A percentile compares a stretch with the other conserved stretches of the same genome.
Evolutionary conservation across 768 basidiomycete species (phyloP).

Genomic region (Naganishia onofrii): DNA sequence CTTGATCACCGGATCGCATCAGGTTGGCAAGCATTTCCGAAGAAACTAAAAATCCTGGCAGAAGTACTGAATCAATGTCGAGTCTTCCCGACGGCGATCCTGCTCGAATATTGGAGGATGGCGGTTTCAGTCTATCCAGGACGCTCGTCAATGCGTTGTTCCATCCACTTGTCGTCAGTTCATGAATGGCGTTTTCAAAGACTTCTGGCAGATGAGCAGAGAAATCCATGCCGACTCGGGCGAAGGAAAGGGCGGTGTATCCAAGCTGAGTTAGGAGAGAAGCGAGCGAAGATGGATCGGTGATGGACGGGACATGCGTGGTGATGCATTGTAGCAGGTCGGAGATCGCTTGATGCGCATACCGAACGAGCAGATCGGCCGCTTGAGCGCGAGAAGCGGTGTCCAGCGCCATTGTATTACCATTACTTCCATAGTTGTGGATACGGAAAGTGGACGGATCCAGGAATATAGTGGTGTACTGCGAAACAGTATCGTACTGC

Average conservation of each 20-base stretch:
- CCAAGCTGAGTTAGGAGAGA: conserved; percentile 87
- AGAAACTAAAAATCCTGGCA: conserved; percentile 4
- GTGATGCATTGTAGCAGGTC: conserved; percentile 55
- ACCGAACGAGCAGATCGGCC: conserved; percentile 58
- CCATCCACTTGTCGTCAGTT: conserved; percentile 61
- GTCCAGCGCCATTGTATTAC: not conserved
- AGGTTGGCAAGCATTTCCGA: not conserved
- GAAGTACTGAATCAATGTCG: conserved; percentile 31
- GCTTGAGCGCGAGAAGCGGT: conserved; percentile 30
- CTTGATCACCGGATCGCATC: conserved; percentile 16
- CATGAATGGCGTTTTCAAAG: conserved; percentile 64
- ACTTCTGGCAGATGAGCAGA: conserved; percentile 65
- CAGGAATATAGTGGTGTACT: conserved; percentile 84
- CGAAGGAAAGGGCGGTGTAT: conserved; percentile 87
- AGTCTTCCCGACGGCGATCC: conserved; percentile 39
- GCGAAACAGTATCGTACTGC: conserved; percentile 85
- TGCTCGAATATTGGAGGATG: conserved; percentile 38
- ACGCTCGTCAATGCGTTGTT: conserved; percentile 52
- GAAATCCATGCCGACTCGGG: conserved; percentile 90
- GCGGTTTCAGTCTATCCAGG: conserved; percentile 38
- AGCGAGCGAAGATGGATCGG: conserved; percentile 62
- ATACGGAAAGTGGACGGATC: conserved; percentile 51
- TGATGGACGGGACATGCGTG: conserved; percentile 60
- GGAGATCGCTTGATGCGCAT: conserved; percentile 56
- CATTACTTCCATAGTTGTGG: not conserved